Percentiles rank a stretch among this genome's conserved stretches.
Conservation (phyloP, 495 filamentous ascomycete genomes). For the Podospora pseudocomata region DNA sequence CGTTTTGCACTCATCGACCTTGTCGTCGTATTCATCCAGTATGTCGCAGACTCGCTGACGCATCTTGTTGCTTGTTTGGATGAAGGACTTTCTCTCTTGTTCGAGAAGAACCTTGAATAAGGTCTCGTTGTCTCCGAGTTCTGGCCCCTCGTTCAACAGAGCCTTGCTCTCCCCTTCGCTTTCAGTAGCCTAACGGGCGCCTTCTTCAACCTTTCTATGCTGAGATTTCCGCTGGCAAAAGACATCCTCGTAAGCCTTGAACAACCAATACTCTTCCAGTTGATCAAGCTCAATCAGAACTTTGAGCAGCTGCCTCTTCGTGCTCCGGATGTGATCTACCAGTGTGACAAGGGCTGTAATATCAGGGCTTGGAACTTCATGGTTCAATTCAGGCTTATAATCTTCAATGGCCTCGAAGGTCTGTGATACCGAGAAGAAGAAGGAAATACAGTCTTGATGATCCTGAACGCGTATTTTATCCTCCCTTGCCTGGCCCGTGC, state of each 20-base stretch:
- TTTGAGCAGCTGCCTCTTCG: constrained; percentile 13
- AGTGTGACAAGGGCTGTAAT: too few relatives aligned
- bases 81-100: background rate
- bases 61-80: constrained; percentile 7
- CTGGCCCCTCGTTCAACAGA: too few relatives aligned
- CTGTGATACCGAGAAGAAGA: too few relatives aligned
- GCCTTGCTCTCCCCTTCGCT: background rate
- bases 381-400: too few relatives aligned
- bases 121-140: background rate
- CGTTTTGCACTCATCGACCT: constrained; percentile 20
- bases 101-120: background rate
- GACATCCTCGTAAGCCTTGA: background rate
- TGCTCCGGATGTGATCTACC: constrained; percentile 11
- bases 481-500: too few relatives aligned
- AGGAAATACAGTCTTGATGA: too few relatives aligned
- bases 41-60: constrained; percentile 7
- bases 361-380: too few relatives aligned
- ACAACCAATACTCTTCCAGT: background rate
- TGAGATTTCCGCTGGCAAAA: background rate
- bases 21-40: constrained; percentile 16
- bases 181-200: background rate
- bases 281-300: background rate
- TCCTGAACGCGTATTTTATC: too few relatives aligned
- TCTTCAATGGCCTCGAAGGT: too few relatives aligned
- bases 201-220: background rate